phyloP scores from a whole-genome alignment of 139 green algal species.

The Chlamydomonas incerta region DNA sequence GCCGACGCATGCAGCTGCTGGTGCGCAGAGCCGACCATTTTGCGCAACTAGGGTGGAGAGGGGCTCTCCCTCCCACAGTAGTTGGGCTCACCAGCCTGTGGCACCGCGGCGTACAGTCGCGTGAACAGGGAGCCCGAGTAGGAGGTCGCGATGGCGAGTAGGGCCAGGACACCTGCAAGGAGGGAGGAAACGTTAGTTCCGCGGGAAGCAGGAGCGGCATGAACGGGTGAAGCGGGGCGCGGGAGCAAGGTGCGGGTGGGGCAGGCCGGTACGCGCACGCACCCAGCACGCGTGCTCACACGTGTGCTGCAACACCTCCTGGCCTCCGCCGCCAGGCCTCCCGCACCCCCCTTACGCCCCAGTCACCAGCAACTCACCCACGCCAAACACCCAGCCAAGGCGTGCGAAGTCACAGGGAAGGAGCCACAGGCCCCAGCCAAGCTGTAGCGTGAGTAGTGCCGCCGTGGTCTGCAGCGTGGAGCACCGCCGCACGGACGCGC shows the following conservation, averaged over 20 bases:
- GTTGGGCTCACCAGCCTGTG: not conserved
- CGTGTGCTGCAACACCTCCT: not conserved
- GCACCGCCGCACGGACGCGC: no score
- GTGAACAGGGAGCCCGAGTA: constrained; percentile 43
- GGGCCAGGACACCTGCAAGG: not conserved
- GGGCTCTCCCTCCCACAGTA: not conserved
- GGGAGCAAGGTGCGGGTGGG: no score
- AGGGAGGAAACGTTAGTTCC: not conserved
- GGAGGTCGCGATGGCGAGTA: constrained; percentile 4
- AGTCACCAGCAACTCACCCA: not conserved
- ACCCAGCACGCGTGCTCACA: not conserved
- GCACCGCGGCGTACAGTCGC: constrained; percentile 4
- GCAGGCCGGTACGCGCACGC: no score
- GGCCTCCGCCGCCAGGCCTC: not conserved
- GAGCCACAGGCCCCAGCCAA: constrained; percentile 37
- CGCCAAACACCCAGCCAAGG: not conserved
- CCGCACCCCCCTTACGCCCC: not conserved
- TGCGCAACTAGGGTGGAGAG: no score
- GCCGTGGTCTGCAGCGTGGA: not conserved
- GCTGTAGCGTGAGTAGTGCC: not conserved
- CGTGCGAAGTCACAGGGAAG: constrained; percentile 27
- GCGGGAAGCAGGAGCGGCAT: no score
- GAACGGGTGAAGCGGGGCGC: no score
- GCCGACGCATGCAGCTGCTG: no score
- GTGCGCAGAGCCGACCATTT: no score